phyloP scores from a whole-genome alignment of 2,329 filamentous ascomycete species.

The Fonsecaea pedrosoi region DNA sequence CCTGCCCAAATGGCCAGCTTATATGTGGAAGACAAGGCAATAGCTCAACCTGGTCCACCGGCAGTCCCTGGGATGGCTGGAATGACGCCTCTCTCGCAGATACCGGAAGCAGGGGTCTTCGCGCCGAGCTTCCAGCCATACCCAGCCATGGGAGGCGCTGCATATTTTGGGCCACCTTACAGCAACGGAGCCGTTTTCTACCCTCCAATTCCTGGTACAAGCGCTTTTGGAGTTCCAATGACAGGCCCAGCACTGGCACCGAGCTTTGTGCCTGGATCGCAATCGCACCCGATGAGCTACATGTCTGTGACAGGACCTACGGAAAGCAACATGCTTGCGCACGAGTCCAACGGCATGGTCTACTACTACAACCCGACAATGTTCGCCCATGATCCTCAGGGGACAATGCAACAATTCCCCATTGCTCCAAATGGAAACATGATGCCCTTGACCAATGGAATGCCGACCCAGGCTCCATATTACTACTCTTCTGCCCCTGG shows the following conservation, averaged over 20 bases:
- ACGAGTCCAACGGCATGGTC: constrained; percentile 94
- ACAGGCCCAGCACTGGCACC: constrained; percentile 40
- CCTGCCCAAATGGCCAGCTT: constrained; percentile 73
- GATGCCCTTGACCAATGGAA: constrained; percentile 79
- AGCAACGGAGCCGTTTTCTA: constrained; percentile 54
- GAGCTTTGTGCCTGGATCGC: constrained; percentile 39
- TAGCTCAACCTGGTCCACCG: constrained; percentile 49
- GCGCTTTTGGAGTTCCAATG: constrained; percentile 45
- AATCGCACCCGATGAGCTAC: constrained; percentile 39
- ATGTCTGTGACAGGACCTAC: constrained; percentile 41
- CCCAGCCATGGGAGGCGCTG: constrained; percentile 65
- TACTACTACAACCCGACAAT: constrained; percentile 85
- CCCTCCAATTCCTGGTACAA: constrained; percentile 65
- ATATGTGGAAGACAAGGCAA: constrained; percentile 41
- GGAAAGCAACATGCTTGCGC: constrained; percentile 67
- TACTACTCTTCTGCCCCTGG: constrained; percentile 65
- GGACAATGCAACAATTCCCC: constrained; percentile 59
- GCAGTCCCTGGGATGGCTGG: constrained; percentile 73
- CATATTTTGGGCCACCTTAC: constrained; percentile 64
- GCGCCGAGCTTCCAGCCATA: constrained; percentile 87
- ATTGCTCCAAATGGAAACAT: constrained; percentile 60
- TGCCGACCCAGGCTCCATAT: constrained; percentile 66
- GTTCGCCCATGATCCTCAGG: constrained; percentile 43
- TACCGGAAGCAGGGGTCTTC: constrained; percentile 90
- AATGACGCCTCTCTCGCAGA: constrained; percentile 85